phyloP scores from a whole-genome alignment of 1,139 yeast genomes.

The Hemisphaericaspora lyxosophila region DNA sequence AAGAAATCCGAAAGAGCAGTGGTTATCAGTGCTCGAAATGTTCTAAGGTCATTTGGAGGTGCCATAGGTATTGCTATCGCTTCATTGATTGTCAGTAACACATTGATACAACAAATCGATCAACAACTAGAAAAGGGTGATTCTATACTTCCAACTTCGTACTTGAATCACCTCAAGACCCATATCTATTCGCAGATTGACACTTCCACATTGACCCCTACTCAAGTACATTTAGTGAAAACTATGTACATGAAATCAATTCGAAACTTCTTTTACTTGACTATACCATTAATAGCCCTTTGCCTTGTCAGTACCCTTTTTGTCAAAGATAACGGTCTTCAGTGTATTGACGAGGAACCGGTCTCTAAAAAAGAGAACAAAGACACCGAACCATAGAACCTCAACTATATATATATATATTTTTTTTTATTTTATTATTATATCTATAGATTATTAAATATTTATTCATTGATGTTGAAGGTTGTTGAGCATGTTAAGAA shows the following conservation, averaged over 20 bases:
- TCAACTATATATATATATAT: no score
- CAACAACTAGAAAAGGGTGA: constrained; percentile 12
- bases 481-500: constrained; percentile 9
- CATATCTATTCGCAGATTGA: constrained; percentile 37
- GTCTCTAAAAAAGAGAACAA: constrained; percentile 8
- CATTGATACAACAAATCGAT: constrained; percentile 27
- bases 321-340: constrained; percentile 43
- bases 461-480: not conserved
- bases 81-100: constrained; percentile 43
- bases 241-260: constrained; percentile 38
- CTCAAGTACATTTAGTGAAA: constrained; percentile 27
- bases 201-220: constrained; percentile 20
- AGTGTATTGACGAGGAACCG: constrained; percentile 37
- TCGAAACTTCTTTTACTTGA: constrained; percentile 39
- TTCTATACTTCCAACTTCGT: constrained; percentile 13
- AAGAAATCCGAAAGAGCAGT: constrained; percentile 50
- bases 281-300: constrained; percentile 42
- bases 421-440: not conserved
- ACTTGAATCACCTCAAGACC: constrained; percentile 22
- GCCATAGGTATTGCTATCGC: constrained; percentile 51
- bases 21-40: constrained; percentile 51
- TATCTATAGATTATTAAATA: not conserved
- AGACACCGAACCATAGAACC: no score
- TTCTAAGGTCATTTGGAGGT: constrained; percentile 54
- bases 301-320: constrained; percentile 38